Percentiles rank a stretch among this genome's conserved stretches.
These are phyloP conservation scores for Lasiodiplodia theobromae DNA, from an alignment of 2,329 filamentous ascomycete genomes.

Conservation along the genomic window DNA sequence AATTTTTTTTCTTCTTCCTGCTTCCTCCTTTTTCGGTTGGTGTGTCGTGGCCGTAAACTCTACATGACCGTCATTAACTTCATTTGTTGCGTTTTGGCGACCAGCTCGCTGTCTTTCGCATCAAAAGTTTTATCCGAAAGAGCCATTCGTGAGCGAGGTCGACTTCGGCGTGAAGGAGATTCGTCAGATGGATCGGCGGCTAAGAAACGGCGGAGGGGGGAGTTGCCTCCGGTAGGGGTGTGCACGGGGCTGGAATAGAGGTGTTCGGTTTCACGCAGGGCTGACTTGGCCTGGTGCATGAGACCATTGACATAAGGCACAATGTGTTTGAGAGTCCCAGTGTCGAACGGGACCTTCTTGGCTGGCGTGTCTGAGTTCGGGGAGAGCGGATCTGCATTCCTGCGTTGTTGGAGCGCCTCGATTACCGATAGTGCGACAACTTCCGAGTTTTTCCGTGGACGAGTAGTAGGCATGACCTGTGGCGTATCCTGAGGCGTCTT, in stretches of 20 bases:
- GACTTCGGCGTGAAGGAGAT: conserved; percentile 28
- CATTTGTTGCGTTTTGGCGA: conserved; percentile 38
- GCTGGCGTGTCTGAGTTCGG: conserved; percentile 40
- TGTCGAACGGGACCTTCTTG: conserved; percentile 71
- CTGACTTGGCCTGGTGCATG: conserved; percentile 57
- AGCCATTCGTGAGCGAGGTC: conserved; percentile 19
- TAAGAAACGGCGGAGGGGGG: conserved; percentile 45
- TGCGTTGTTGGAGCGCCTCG: conserved; percentile 64
- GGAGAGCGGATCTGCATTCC: conserved; percentile 41
- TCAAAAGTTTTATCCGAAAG: conserved; percentile 23
- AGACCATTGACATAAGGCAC: conserved; percentile 61
- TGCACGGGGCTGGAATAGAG: conserved; percentile 53
- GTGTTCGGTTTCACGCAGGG: conserved; percentile 55
- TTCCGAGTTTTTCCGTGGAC: conserved; percentile 63
- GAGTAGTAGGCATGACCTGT: conserved; percentile 46
- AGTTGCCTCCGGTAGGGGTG: conserved; percentile 42
- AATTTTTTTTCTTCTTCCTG: background rate
- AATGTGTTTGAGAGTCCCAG: conserved; percentile 67
- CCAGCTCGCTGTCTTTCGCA: conserved; percentile 28
- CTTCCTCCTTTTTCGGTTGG: background rate
- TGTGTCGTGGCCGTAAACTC: conserved; percentile 27
- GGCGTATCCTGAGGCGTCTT: conserved; percentile 38
- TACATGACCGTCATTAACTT: conserved; percentile 52
- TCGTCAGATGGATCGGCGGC: conserved; percentile 29
- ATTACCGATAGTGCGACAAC: conserved; percentile 68